Evolutionary conservation across 257 asterid genomes (phyloP).

Genomic region (Solanum paucissectum): DNA sequence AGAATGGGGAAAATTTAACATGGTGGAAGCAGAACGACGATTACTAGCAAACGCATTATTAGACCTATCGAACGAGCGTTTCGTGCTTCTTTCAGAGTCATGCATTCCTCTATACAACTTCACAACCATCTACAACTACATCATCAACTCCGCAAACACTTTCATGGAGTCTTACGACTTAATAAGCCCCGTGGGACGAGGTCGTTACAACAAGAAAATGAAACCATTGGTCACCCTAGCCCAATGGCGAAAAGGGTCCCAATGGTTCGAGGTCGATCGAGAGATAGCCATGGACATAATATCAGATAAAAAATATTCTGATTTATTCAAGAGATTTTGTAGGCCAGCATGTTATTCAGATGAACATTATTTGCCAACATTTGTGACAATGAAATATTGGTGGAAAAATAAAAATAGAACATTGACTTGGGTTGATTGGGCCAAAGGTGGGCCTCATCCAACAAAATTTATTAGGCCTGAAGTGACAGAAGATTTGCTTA

Average conservation of each 20-base stretch:
- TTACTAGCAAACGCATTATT: conserved; percentile 71
- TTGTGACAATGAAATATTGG: conserved; percentile 27
- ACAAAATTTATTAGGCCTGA: conserved; percentile 25
- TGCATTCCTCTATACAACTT: conserved; percentile 66
- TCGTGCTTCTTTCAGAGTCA: conserved; percentile 61
- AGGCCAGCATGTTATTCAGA: conserved; percentile 64
- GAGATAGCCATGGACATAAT: conserved; percentile 37
- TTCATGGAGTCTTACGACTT: conserved; percentile 47
- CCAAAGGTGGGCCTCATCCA: conserved; percentile 73
- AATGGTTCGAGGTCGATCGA: conserved; percentile 59
- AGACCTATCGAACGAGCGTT: conserved; percentile 69
- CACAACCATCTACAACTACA: conserved; percentile 36
- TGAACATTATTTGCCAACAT: conserved; percentile 68
- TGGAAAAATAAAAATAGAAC: conserved; percentile 40
- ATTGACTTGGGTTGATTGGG: conserved; percentile 89
- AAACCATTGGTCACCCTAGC: conserved; percentile 22
- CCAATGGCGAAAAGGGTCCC: conserved; percentile 69
- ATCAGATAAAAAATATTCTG: conserved; percentile 20
- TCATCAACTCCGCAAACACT: conserved; percentile 32
- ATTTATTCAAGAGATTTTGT: conserved; percentile 32
- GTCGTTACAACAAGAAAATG: conserved; percentile 55
- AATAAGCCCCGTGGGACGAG: conserved; percentile 48
- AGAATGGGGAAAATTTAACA: conserved; percentile 67
- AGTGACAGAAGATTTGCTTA: conserved; percentile 27
- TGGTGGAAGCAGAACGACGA: conserved; percentile 82